Conservation (phyloP, 331 rosid species). For the Cydonia oblonga region DNA sequence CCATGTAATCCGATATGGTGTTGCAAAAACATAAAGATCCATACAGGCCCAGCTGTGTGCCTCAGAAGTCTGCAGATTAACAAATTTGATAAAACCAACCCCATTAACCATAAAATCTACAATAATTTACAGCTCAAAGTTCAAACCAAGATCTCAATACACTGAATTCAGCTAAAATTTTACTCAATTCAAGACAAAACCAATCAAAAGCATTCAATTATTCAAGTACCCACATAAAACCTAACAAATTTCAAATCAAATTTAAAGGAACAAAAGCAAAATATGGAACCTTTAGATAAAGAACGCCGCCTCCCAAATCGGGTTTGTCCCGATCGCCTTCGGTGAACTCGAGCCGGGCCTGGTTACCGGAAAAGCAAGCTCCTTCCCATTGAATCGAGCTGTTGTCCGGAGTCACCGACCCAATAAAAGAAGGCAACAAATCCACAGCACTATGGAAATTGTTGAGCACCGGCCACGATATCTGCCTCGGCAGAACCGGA, state of each 20-base stretch:
- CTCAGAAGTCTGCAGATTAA: slow-evolving; percentile 45
- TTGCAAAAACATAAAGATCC: slow-evolving; percentile 89
- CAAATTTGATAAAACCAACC: background rate
- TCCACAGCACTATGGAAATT: slow-evolving; percentile 73
- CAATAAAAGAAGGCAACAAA: slow-evolving; percentile 70
- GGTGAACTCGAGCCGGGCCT: slow-evolving; percentile 54
- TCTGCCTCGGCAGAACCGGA: slow-evolving; percentile 63
- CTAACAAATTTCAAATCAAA: background rate
- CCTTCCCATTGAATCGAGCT: slow-evolving; percentile 59
- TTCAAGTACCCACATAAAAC: background rate
- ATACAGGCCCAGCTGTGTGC: slow-evolving; percentile 97
- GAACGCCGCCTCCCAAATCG: slow-evolving; percentile 70
- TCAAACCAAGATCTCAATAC: background rate
- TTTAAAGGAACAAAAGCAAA: background rate
- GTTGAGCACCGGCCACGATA: slow-evolving; percentile 88
- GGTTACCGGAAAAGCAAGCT: slow-evolving; percentile 61
- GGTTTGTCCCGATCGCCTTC: slow-evolving; percentile 18
- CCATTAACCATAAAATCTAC: background rate
- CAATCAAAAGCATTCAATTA: background rate
- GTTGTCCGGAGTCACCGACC: slow-evolving; percentile 57
- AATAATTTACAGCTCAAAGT: background rate
- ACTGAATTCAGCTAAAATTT: background rate
- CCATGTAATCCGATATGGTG: slow-evolving; percentile 89
- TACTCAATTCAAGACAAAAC: background rate
- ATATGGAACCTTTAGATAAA: slow-evolving; percentile 52